Evolutionary conservation across 108 stramenopile species (phyloP).

Genomic region (Stephanodiscus triporus): DNA sequence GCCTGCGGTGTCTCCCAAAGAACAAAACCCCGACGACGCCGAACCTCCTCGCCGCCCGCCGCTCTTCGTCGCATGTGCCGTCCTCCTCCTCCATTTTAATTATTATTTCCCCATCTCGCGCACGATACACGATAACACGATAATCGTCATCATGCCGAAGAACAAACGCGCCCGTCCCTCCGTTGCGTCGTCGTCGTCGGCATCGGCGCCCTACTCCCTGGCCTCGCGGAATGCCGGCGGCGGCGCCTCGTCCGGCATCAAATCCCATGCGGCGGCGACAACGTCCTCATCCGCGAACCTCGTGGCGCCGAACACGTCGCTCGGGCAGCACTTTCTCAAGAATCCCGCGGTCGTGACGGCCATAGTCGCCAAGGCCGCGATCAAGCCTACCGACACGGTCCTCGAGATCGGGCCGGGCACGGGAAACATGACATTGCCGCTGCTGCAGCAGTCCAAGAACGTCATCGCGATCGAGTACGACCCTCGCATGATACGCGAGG

Average conservation of each 20-base stretch:
- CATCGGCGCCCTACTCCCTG: slow-evolving; percentile 43
- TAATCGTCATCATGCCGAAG: slow-evolving; percentile 31
- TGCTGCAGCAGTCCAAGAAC: slow-evolving; percentile 87
- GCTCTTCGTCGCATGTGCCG: no score
- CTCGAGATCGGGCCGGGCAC: slow-evolving; percentile 95
- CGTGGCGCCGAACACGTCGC: slow-evolving; percentile 87
- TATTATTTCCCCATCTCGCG: neutral
- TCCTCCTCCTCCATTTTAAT: neutral
- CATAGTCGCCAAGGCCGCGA: slow-evolving; percentile 91
- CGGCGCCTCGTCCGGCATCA: neutral
- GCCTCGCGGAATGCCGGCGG: slow-evolving; percentile 13
- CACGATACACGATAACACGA: no score
- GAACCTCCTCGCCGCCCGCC: no score
- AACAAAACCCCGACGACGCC: no score
- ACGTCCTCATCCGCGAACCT: slow-evolving; percentile 55
- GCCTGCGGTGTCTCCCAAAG: no score
- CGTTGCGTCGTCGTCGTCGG: slow-evolving; percentile 19
- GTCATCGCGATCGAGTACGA: slow-evolving; percentile 98
- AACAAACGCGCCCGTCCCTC: slow-evolving; percentile 26
- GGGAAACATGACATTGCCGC: slow-evolving; percentile 98
- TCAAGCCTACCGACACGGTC: slow-evolving; percentile 88
- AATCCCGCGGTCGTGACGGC: slow-evolving; percentile 98
- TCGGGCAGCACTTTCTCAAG: slow-evolving; percentile 99
- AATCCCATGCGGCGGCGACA: neutral
- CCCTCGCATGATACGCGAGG: slow-evolving; percentile 96